phyloP scores from a whole-genome alignment of 768 basidiomycete genomes.

The Coprinopsis marcescibilis region DNA sequence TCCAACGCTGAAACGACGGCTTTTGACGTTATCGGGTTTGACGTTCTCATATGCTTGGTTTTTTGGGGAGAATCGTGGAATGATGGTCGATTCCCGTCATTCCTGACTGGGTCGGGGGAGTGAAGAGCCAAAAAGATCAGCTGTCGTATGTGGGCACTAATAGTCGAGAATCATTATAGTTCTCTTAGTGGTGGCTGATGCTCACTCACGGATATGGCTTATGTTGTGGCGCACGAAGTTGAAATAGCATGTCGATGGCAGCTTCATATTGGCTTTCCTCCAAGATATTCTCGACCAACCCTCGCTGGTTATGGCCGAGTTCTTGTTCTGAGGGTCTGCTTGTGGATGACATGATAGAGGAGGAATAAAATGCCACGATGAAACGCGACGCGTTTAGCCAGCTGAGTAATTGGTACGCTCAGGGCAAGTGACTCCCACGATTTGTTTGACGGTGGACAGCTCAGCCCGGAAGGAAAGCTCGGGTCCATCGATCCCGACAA shows the following conservation, averaged over 20 bases:
- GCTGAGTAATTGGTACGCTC: too few relatives aligned
- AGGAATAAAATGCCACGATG: too few relatives aligned
- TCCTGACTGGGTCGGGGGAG: conserved; percentile 27
- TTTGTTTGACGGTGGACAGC: too few relatives aligned
- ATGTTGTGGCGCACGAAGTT: conserved; percentile 51
- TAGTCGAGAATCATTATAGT: conserved; percentile 10
- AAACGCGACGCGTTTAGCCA: too few relatives aligned
- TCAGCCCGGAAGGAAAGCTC: too few relatives aligned
- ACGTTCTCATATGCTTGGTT: conserved; percentile 31
- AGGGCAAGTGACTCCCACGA: too few relatives aligned
- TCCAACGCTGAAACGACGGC: conserved; percentile 48
- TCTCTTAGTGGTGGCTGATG: not conserved
- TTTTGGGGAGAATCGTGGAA: conserved; percentile 39
- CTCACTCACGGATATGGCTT: conserved; percentile 52
- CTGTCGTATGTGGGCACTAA: conserved; percentile 60
- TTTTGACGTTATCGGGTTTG: conserved; percentile 32
- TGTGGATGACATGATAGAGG: not conserved
- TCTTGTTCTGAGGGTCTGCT: conserved; percentile 8
- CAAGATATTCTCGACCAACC: conserved; percentile 62
- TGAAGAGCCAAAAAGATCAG: conserved; percentile 68
- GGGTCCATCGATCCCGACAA: too few relatives aligned
- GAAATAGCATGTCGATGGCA: conserved; percentile 57
- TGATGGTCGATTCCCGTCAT: conserved; percentile 12
- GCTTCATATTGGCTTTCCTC: conserved; percentile 75
- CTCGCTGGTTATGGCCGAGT: conserved; percentile 13